These are phyloP conservation scores for Jacaranda mimosifolia DNA, from an alignment of 257 asterid species.

Conservation along the genomic window DNA sequence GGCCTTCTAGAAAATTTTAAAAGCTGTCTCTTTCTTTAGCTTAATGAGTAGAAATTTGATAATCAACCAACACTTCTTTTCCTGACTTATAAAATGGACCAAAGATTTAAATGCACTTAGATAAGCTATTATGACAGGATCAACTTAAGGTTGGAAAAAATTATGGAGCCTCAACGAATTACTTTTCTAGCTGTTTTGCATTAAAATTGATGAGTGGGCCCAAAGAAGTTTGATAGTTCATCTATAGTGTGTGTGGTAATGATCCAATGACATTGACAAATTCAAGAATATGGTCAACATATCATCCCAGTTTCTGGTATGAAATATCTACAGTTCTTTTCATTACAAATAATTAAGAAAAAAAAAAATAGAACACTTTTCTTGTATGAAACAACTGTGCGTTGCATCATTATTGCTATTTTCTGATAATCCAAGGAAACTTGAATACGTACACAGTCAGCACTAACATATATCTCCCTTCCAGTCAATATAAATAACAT, in stretches of 20 bases:
- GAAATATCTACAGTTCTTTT: neutral
- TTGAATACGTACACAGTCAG: neutral
- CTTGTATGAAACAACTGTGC: neutral
- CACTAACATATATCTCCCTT: conserved; percentile 3
- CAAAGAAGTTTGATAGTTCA: neutral
- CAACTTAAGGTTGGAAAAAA: neutral
- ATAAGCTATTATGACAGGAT: neutral
- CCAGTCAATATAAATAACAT: conserved; percentile 20
- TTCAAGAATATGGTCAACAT: neutral
- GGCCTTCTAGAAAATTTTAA: neutral
- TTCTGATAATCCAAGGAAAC: too few species aligned
- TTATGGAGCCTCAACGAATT: neutral
- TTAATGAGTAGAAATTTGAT: neutral
- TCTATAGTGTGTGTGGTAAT: neutral
- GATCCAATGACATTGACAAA: neutral
- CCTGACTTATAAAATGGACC: neutral
- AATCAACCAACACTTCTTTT: neutral
- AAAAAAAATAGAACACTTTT: neutral
- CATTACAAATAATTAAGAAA: neutral
- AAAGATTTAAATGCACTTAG: conserved; percentile 3
- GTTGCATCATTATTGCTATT: neutral
- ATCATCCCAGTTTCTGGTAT: neutral
- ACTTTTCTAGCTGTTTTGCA: neutral
- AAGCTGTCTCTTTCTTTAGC: neutral
- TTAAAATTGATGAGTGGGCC: neutral